phyloP scores from a whole-genome alignment of 352 stramenopile genomes.

The Pythium brachiatum region DNA sequence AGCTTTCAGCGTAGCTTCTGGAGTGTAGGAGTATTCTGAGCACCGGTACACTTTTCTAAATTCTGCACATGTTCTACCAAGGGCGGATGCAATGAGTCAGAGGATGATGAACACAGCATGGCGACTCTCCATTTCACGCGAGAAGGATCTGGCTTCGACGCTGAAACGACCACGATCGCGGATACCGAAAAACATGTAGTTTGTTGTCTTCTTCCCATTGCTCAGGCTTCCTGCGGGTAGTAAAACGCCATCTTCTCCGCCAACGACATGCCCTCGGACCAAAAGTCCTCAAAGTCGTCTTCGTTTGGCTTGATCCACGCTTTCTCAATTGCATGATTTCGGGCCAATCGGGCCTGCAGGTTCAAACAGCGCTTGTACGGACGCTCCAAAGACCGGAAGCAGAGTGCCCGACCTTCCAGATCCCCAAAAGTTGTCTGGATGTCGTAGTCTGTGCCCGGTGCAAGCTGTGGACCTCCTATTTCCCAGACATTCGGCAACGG shows the following conservation, averaged over 20 bases:
- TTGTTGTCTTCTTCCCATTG: no score
- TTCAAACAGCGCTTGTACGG: constrained; percentile 20
- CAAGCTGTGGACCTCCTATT: constrained; percentile 7
- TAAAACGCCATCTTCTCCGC: constrained; percentile 21
- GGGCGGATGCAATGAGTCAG: no score
- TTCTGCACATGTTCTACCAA: no score
- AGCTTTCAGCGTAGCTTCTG: no score
- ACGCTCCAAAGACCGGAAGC: constrained; percentile 6
- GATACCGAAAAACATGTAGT: no score
- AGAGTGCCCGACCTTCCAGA: constrained; percentile 11
- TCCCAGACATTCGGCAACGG: constrained; percentile 2
- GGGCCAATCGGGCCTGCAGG: constrained; percentile 8
- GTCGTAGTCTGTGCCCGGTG: constrained; percentile 10
- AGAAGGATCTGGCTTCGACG: no score
- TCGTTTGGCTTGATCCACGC: constrained; percentile 15
- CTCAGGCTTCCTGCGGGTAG: constrained; percentile 9
- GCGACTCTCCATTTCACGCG: no score
- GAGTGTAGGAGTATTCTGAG: no score
- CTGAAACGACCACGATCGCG: no score
- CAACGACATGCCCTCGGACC: constrained; percentile 20
- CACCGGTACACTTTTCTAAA: no score
- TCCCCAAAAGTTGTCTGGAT: constrained; percentile 13
- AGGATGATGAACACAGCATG: no score
- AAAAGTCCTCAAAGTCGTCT: constrained; percentile 23
- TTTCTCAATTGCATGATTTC: constrained; percentile 12